Percentiles rank a stretch among this genome's conserved stretches.
Evolutionary conservation across 129 eudicot genomes (phyloP).

Genomic region (Flaveria sonorensis): DNA sequence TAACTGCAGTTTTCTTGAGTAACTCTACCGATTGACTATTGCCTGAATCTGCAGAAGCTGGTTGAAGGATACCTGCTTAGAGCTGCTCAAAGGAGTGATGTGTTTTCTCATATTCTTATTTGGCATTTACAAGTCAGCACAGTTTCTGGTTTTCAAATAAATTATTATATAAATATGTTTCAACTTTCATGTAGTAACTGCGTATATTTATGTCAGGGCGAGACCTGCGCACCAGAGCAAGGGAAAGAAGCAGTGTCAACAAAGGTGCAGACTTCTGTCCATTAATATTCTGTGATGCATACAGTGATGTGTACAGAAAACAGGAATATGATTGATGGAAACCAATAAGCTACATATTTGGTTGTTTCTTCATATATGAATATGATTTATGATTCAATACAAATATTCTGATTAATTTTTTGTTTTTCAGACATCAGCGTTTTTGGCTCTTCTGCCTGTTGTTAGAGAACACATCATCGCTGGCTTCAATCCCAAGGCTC

Average conservation of each 20-base stretch:
- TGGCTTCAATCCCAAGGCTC: constrained; percentile 80
- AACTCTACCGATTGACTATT: not conserved
- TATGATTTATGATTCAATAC: constrained; percentile 12
- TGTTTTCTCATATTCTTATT: constrained; percentile 93
- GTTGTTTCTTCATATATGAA: constrained; percentile 12
- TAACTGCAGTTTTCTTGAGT: not conserved
- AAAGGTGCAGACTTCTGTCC: constrained; percentile 51
- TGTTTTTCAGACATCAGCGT: constrained; percentile 59
- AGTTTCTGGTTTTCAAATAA: not conserved
- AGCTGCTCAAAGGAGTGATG: constrained; percentile 97
- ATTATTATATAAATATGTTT: constrained; percentile 5
- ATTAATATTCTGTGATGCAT: constrained; percentile 2
- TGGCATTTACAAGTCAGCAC: constrained; percentile 94
- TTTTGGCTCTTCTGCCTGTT: constrained; percentile 69
- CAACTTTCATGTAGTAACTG: constrained; percentile 32
- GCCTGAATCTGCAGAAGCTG: constrained; percentile 57
- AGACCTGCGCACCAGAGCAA: constrained; percentile 75
- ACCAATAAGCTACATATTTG: constrained; percentile 18
- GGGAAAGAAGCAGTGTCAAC: constrained; percentile 71
- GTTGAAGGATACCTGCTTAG: constrained; percentile 97
- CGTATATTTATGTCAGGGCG: constrained; percentile 64
- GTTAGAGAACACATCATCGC: constrained; percentile 77
- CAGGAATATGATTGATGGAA: constrained; percentile 2
- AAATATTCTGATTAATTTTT: not conserved
- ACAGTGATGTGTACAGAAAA: constrained; percentile 3